A percentile compares a stretch with the other conserved stretches of the same genome.
Evolutionary conservation across 2,329 filamentous ascomycete genomes (phyloP).

Genomic region (Pseudodiploospora longispora): DNA sequence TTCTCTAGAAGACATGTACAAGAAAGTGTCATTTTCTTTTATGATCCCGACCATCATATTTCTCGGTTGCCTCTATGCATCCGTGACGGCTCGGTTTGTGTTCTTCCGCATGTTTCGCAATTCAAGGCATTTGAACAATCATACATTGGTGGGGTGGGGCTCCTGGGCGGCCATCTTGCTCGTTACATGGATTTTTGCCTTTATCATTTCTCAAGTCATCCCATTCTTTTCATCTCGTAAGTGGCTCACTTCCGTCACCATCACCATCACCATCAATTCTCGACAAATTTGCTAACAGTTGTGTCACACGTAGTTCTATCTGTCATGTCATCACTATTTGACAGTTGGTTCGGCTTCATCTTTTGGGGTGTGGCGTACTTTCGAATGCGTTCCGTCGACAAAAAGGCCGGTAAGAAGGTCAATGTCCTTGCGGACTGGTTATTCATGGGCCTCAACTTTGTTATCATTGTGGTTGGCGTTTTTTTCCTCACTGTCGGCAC

Average conservation of each 20-base stretch:
- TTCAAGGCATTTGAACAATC: constrained; percentile 69
- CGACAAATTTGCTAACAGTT: not conserved
- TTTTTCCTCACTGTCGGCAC: constrained; percentile 77
- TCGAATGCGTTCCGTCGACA: constrained; percentile 61
- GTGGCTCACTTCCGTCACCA: constrained; percentile 13
- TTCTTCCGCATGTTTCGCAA: constrained; percentile 84
- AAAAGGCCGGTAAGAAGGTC: constrained; percentile 42
- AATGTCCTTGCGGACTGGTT: constrained; percentile 42
- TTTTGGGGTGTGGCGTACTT: constrained; percentile 84
- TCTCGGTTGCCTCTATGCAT: constrained; percentile 82
- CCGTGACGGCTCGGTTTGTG: constrained; percentile 80
- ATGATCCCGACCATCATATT: constrained; percentile 96
- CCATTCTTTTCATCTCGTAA: constrained; percentile 77
- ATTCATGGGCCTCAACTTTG: constrained; percentile 58
- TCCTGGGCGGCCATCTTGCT: constrained; percentile 67
- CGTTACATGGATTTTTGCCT: constrained; percentile 73
- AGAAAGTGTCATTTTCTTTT: constrained; percentile 86
- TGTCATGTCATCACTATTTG: constrained; percentile 80
- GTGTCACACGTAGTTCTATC: constrained; percentile 42
- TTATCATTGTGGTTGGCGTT: constrained; percentile 67
- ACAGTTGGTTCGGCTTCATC: constrained; percentile 91
- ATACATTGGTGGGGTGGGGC: constrained; percentile 75
- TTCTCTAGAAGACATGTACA: constrained; percentile 68
- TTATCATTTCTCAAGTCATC: constrained; percentile 87
- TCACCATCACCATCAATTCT: not conserved